Base-by-base conservation (phyloP, 2,329 filamentous ascomycete genomes). In the Fusarium cyanostomum region DNA sequence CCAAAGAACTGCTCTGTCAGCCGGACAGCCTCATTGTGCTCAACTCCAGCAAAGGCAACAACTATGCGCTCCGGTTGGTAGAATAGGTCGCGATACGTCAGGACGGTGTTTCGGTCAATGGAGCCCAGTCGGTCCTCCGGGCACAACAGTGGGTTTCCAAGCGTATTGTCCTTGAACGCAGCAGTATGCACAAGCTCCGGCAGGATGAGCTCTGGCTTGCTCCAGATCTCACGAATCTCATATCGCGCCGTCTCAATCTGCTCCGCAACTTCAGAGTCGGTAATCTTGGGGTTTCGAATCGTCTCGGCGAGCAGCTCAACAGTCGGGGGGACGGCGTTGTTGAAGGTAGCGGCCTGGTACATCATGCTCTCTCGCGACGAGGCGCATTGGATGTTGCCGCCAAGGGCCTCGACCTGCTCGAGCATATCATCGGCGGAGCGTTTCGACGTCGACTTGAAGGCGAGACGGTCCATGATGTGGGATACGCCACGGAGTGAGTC, bases 291-390 rank as follows among this genome's bases (percentile, higher is more conserved):
- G 67, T 96, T 86, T 56, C 92, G 90, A 62, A 99, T 96, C 28
- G 95, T 98, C 77, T 99, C 95, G 57, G 95, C 94, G 35, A 99
- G 86, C 15, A 99, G 80, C 27, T 84, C 92, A 21, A 96, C 86
- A 11, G 94, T 92, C 8, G 87, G 87, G 7, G 92, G 89, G 8
- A 99, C 93, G 15, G 92, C 90, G 24, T 89, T 90, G 81, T 99
- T 99, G 86, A 99, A 99, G 27, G 94, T 97, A 24, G 95, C 95
- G 2, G 93, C 92, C 78, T 99, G 95, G 81, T 99, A 99, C 95
- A 99, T 99, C 79, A 99, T 86, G 54, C 92, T 92, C 79, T 99
- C 95, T 66, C 95, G 86, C 2, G 93, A 96, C 2, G 94, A 97
- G 10, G 94, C 94, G 79, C 95, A 99, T 79, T 98, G 94, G 58